Conservation (phyloP, 371 early-diverging fungal species). For the Capniomyces stellatus region DNA sequence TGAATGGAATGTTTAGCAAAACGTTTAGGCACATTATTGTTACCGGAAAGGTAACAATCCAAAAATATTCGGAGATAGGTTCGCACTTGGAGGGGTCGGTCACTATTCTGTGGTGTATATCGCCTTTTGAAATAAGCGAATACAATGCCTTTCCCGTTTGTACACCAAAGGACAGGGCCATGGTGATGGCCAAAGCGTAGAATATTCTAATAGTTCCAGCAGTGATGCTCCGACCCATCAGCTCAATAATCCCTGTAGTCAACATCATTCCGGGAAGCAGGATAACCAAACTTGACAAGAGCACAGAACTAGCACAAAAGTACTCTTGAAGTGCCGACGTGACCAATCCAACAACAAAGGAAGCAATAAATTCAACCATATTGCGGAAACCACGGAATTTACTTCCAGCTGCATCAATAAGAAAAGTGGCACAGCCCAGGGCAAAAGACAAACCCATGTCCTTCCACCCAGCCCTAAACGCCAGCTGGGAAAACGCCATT, state of each 20-base stretch:
- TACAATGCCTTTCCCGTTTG: conserved; percentile 34
- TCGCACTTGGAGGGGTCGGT: conserved; percentile 6
- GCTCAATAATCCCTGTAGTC: conserved; percentile 56
- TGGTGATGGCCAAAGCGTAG: conserved; percentile 48
- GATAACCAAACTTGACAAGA: conserved; percentile 39
- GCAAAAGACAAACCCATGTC: conserved; percentile 35
- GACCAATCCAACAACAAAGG: conserved; percentile 12
- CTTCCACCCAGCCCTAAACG: conserved; percentile 45
- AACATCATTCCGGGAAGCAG: conserved; percentile 51
- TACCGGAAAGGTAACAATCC: conserved; percentile 17
- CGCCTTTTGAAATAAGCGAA: conserved; percentile 7
- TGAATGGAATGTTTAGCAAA: conserved; percentile 11
- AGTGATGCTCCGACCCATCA: conserved; percentile 59
- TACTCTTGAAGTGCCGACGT: conserved; percentile 7
- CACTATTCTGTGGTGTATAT: conserved; percentile 7
- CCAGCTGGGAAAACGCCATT: conserved; percentile 34
- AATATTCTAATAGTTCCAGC: conserved; percentile 65
- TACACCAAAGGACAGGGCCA: conserved; percentile 52
- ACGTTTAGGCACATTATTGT: conserved; percentile 9
- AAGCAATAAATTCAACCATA: conserved; percentile 17
- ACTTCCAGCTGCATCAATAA: conserved; percentile 34
- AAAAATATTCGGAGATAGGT: conserved; percentile 9
- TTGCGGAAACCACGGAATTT: conserved; percentile 34
- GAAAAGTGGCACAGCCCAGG: conserved; percentile 34
- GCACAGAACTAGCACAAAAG: conserved; percentile 33